These are phyloP conservation scores for Ceratocystis alfenasii DNA, from an alignment of 2,329 filamentous ascomycete species.

Conservation along the genomic window DNA sequence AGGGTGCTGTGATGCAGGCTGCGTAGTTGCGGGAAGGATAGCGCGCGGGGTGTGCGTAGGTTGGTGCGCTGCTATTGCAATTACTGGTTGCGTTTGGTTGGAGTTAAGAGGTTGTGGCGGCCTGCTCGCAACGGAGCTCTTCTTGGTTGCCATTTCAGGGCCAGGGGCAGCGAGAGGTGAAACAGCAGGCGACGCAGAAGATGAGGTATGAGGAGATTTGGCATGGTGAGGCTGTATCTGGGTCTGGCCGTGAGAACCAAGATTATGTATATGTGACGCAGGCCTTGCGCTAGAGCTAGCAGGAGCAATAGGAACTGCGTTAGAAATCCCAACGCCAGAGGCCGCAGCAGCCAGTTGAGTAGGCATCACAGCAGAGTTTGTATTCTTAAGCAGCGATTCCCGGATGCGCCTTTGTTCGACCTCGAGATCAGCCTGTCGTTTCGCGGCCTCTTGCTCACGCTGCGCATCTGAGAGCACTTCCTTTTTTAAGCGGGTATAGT, in stretches of 20 bases:
- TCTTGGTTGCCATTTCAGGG: conserved; percentile 21
- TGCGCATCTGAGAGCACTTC: conserved; percentile 20
- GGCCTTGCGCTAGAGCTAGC: neutral
- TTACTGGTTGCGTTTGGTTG: neutral
- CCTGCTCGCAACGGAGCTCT: neutral
- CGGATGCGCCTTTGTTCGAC: conserved; percentile 19
- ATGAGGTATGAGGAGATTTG: neutral
- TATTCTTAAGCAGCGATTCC: conserved; percentile 15
- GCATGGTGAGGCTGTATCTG: neutral
- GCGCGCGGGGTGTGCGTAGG: neutral
- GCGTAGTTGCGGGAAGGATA: neutral
- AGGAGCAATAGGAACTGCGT: conserved; percentile 17
- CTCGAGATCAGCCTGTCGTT: conserved; percentile 14
- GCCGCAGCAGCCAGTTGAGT: conserved; percentile 17
- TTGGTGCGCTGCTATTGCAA: neutral
- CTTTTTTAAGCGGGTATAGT: conserved; percentile 20
- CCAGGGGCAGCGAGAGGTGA: conserved; percentile 20
- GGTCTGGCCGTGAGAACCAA: neutral
- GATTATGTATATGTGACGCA: neutral
- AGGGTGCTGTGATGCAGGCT: neutral
- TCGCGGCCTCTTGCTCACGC: conserved; percentile 15
- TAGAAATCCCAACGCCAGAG: conserved; percentile 14
- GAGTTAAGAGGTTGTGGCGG: conserved; percentile 10
- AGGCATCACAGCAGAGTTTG: conserved; percentile 3
- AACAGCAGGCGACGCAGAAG: neutral